Evolutionary conservation across 371 early-diverging fungal species (phyloP).

Genomic region (Lichtheimia hyalospora): DNA sequence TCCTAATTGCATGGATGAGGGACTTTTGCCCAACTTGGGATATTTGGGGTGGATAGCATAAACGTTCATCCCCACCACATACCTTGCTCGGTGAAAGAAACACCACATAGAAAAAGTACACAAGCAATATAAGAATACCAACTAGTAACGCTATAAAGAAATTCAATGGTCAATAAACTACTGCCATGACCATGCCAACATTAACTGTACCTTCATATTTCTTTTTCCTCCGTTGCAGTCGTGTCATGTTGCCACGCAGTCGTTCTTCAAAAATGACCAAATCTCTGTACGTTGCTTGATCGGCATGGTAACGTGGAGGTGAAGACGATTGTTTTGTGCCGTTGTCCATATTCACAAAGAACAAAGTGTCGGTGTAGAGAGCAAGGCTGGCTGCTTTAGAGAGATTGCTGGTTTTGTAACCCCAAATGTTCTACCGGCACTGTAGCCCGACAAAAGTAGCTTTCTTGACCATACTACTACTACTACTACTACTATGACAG

Average conservation of each 20-base stretch:
- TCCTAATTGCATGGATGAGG: constrained; percentile 14
- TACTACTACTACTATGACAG: too few relatives aligned
- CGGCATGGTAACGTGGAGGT: constrained; percentile 5
- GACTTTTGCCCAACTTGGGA: too few relatives aligned
- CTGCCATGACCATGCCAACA: neutral
- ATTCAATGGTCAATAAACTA: neutral
- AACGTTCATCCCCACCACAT: neutral
- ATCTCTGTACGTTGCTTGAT: constrained; percentile 60
- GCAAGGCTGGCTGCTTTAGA: too few relatives aligned
- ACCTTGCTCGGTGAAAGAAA: constrained; percentile 53
- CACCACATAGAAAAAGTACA: constrained; percentile 53
- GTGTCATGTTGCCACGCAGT: constrained; percentile 58
- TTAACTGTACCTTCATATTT: constrained; percentile 67
- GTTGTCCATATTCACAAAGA: neutral
- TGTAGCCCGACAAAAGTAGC: too few relatives aligned
- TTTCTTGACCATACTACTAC: too few relatives aligned
- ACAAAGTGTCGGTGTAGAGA: too few relatives aligned
- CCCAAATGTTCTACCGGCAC: too few relatives aligned
- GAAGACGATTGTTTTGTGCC: neutral
- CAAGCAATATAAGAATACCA: constrained; percentile 25
- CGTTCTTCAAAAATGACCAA: constrained; percentile 71
- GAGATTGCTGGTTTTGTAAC: too few relatives aligned
- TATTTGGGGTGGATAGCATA: too few relatives aligned
- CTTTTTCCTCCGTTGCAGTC: constrained; percentile 55
- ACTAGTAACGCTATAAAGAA: constrained; percentile 32